These are phyloP conservation scores for Diplodia seriata DNA, from an alignment of 2,329 filamentous ascomycete species.

Conservation along the genomic window DNA sequence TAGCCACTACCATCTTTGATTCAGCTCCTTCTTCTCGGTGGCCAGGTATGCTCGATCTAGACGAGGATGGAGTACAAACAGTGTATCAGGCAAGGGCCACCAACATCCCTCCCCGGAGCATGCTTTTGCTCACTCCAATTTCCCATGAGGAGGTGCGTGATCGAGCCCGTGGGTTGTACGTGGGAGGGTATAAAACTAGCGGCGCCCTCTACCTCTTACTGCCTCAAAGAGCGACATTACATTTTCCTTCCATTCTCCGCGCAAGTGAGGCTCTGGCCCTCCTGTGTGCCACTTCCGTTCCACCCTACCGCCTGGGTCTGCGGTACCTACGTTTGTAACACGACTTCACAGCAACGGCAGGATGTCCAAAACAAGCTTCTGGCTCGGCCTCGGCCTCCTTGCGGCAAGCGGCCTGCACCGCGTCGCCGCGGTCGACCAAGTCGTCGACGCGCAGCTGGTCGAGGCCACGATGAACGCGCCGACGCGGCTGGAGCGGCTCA, in stretches of 20 bases:
- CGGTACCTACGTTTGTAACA: constrained; percentile 2
- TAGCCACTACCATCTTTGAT: background rate
- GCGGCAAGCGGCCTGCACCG: constrained; percentile 1
- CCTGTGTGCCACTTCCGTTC: constrained; percentile 6
- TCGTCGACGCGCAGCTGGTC: constrained; percentile 5
- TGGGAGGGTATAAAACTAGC: constrained; percentile 7
- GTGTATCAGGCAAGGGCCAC: constrained; percentile 19
- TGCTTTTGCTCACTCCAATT: background rate
- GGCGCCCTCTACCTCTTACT: background rate
- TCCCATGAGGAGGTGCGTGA: background rate
- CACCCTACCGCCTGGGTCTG: constrained; percentile 7
- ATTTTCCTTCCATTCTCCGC: background rate
- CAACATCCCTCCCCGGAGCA: background rate
- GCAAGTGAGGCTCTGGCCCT: background rate
- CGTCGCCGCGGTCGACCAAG: constrained; percentile 21
- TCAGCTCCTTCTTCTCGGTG: too few species aligned
- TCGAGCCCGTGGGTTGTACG: background rate
- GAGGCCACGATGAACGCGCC: constrained; percentile 34
- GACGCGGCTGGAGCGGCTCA: constrained; percentile 55
- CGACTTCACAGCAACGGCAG: background rate
- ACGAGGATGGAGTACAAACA: background rate
- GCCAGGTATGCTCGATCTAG: background rate
- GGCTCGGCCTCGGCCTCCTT: background rate
- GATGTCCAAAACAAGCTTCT: background rate
- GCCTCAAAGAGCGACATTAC: constrained; percentile 1